Percentiles rank a stretch among this genome's conserved stretches.
These are phyloP conservation scores for Cynara cardunculus DNA, from an alignment of 129 eudicot genomes.

Conservation along the genomic window DNA sequence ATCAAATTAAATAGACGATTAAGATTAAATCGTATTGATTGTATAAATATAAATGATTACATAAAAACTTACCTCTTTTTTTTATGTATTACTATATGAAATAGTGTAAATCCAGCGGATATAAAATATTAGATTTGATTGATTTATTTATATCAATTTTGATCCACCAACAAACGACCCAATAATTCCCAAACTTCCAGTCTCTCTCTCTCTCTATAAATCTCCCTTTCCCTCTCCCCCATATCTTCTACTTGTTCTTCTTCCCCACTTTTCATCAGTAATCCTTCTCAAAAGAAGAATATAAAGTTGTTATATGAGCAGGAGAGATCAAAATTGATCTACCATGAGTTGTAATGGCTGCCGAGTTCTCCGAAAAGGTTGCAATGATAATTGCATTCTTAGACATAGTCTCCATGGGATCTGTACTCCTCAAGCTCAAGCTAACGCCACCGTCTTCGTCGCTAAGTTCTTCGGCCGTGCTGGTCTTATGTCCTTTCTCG, in stretches of 20 bases:
- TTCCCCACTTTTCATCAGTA: conserved; percentile 31
- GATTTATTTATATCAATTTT: background rate
- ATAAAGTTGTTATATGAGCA: conserved; percentile 18
- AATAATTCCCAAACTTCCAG: conserved; percentile 27
- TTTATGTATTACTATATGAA: too few species aligned
- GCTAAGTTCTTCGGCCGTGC: conserved; percentile 94
- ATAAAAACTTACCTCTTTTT: too few species aligned
- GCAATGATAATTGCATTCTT: conserved; percentile 76
- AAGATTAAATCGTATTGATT: too few species aligned
- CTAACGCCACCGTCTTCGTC: conserved; percentile 81
- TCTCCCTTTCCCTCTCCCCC: conserved; percentile 26
- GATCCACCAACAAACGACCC: conserved; percentile 32
- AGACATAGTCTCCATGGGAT: conserved; percentile 61
- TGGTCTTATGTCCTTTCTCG: conserved; percentile 65
- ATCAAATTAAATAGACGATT: too few species aligned
- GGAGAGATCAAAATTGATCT: conserved; percentile 4
- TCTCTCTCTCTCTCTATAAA: conserved; percentile 35
- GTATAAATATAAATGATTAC: too few species aligned
- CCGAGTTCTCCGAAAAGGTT: conserved; percentile 77
- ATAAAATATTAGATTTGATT: background rate
- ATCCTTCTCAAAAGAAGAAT: conserved; percentile 2
- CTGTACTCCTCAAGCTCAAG: conserved; percentile 66
- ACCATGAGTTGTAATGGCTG: conserved; percentile 86
- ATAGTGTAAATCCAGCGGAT: too few species aligned
- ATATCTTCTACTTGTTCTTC: conserved; percentile 10